Conservation (phyloP, 1,284 basidiomycete species). For the Ceratobasidium sp. region DNA sequence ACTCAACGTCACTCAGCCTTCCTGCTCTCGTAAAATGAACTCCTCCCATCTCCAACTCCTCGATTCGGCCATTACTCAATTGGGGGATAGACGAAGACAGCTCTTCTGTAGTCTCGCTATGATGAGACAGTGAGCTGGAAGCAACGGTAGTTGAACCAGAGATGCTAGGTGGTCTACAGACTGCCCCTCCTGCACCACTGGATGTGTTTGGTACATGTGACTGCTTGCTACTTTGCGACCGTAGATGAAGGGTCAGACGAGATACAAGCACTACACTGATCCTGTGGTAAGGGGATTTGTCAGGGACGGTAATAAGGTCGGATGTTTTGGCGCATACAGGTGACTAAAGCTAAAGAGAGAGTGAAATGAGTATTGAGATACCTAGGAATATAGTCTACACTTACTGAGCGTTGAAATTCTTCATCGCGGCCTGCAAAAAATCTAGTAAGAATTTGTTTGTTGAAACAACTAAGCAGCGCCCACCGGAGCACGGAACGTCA, state of each 20-base stretch:
- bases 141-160: no score
- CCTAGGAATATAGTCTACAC: background rate
- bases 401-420: constrained; percentile 26
- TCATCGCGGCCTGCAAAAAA: constrained; percentile 8
- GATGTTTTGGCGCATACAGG: background rate
- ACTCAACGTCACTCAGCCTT: constrained; percentile 4
- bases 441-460: background rate
- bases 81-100: no score
- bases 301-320: background rate
- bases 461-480: background rate
- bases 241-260: constrained; percentile 13
- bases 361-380: background rate
- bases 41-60: constrained; percentile 11
- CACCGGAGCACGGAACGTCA: constrained; percentile 10
- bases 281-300: background rate
- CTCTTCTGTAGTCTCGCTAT: background rate
- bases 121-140: background rate
- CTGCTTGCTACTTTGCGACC: constrained; percentile 1
- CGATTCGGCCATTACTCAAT: no score
- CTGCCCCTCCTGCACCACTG: background rate
- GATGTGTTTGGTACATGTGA: background rate
- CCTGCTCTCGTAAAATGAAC: constrained; percentile 2
- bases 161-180: no score
- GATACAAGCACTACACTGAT: constrained; percentile 22
- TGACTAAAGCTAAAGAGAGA: constrained; percentile 6